These are phyloP conservation scores for Pichia sp. DNA, from an alignment of 1,139 yeast species.

Conservation along the genomic window DNA sequence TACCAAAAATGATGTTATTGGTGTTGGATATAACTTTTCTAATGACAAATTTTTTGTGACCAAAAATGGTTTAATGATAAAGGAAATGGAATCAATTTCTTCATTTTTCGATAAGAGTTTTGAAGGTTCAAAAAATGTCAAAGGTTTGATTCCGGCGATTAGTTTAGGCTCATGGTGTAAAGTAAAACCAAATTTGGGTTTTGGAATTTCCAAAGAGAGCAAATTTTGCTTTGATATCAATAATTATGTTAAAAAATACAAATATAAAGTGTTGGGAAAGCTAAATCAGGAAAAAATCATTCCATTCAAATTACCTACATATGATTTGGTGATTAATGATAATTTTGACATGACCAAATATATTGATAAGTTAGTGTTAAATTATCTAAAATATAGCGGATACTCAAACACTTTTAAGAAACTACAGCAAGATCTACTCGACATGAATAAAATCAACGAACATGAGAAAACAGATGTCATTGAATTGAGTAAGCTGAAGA, in stretches of 20 bases:
- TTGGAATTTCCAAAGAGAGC: constrained; percentile 24
- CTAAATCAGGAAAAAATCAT: constrained; percentile 10
- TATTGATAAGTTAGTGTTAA: constrained; percentile 51
- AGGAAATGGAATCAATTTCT: constrained; percentile 30
- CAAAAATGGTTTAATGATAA: constrained; percentile 65
- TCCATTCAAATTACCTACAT: constrained; percentile 6
- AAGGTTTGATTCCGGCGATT: constrained; percentile 35
- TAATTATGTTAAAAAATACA: constrained; percentile 45
- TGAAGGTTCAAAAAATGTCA: constrained; percentile 7
- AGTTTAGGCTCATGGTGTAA: constrained; percentile 42
- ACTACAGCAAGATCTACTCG: constrained; percentile 41
- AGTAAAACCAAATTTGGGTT: constrained; percentile 66
- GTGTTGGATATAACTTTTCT: constrained; percentile 75
- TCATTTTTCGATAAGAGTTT: constrained; percentile 6
- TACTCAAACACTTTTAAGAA: constrained; percentile 59
- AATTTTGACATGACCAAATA: constrained; percentile 32
- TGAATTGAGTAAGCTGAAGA: constrained; percentile 6
- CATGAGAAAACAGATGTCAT: constrained; percentile 1
- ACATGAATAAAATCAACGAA: constrained; percentile 1
- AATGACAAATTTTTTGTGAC: constrained; percentile 65
- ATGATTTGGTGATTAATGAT: constrained; percentile 7
- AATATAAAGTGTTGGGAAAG: constrained; percentile 21
- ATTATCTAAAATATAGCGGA: constrained; percentile 70
- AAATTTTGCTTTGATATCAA: constrained; percentile 68
- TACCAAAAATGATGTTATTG: constrained; percentile 58